Conservation (phyloP, 257 asterid genomes). For the Petunia axillaris region DNA sequence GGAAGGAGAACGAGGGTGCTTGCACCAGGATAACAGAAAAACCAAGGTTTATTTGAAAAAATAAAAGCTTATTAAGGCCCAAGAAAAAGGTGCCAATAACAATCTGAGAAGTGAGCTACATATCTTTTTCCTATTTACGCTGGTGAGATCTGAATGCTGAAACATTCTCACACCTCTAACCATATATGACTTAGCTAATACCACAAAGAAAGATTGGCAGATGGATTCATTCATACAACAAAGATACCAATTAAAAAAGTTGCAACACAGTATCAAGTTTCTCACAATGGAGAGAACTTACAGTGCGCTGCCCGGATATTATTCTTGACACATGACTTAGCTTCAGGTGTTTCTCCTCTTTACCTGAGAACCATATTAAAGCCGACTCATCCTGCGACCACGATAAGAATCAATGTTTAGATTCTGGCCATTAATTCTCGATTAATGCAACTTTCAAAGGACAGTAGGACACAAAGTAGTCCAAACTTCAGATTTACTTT, state of each 20-base stretch:
- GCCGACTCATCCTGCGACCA: conserved; percentile 82
- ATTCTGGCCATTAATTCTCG: background rate
- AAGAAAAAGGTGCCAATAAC: background rate
- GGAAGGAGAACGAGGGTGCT: conserved; percentile 9
- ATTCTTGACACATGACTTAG: conserved; percentile 90
- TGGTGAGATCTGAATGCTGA: conserved; percentile 3
- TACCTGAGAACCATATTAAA: conserved; percentile 94
- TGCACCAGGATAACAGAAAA: conserved; percentile 6
- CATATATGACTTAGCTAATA: background rate
- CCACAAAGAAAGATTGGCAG: conserved; percentile 8
- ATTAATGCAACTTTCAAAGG: conserved; percentile 13
- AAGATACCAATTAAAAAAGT: background rate
- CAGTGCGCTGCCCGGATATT: conserved; percentile 97
- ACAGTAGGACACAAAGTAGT: conserved; percentile 17
- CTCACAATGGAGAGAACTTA: conserved; percentile 49
- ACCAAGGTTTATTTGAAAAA: background rate
- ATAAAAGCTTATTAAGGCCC: background rate
- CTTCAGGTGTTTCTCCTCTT: conserved; percentile 92
- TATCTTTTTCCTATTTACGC: background rate
- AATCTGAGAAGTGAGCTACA: background rate
- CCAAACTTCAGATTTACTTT: conserved; percentile 17
- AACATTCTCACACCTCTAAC: conserved; percentile 16
- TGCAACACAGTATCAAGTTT: background rate
- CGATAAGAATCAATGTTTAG: background rate
- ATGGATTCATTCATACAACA: background rate